Conservation (phyloP, 176 grass and related monocot genomes). For the Paspalum vaginatum region DNA sequence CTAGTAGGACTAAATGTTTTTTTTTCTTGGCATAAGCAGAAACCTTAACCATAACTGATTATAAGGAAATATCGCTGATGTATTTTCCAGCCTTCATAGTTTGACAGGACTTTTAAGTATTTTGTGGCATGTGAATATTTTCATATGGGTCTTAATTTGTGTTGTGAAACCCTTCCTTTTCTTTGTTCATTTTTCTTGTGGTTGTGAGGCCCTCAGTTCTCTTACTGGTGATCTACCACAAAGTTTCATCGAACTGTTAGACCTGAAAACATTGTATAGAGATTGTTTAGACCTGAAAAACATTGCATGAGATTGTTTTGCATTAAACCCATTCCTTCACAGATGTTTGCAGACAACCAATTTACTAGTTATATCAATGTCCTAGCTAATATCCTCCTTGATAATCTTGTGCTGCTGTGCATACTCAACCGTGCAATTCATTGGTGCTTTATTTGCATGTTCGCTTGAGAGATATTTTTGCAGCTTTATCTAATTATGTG, state of each 20-base stretch:
- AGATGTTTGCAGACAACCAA: conserved; percentile 90
- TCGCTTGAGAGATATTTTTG: background rate
- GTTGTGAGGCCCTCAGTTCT: conserved; percentile 69
- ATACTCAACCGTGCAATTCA: conserved; percentile 28
- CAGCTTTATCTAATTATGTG: background rate
- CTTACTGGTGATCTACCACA: conserved; percentile 76
- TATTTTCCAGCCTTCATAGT: conserved; percentile 69
- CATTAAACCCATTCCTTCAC: conserved; percentile 47
- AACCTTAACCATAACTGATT: conserved; percentile 81
- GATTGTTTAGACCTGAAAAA: no score
- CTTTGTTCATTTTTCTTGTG: conserved; percentile 12
- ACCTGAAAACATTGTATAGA: no score
- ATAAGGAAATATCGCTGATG: conserved; percentile 75
- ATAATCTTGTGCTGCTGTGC: conserved; percentile 57
- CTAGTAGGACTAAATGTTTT: conserved; percentile 38
- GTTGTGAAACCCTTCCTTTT: background rate
- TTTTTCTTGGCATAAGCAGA: conserved; percentile 48
- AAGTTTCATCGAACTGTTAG: conserved; percentile 57
- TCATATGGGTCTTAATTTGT: conserved; percentile 26
- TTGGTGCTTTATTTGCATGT: conserved; percentile 32
- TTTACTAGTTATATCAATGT: conserved; percentile 78
- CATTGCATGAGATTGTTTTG: background rate
- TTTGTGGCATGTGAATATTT: background rate
- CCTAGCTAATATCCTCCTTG: conserved; percentile 68
- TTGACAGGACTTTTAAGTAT: conserved; percentile 76